Evolutionary conservation across 2,329 filamentous ascomycete species (phyloP), one percentile per base, ranked within the genome.

Genomic region (Sporothrix humicola): DNA sequence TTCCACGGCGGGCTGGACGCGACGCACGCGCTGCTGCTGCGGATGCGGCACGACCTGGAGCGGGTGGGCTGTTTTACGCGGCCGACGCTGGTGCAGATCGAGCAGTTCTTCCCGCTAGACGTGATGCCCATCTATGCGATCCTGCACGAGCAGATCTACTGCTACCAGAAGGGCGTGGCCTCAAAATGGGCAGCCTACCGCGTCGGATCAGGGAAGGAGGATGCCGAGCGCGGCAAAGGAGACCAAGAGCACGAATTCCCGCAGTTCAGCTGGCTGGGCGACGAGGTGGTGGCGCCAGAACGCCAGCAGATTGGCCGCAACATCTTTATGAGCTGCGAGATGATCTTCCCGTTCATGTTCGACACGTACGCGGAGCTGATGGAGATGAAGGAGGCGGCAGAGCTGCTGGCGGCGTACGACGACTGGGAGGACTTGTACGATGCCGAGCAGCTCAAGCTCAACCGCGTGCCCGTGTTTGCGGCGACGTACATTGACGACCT

Each of bases 101-200:
- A 97, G 80, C 82, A 85, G 23, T 87, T 88, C 70, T 87, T 90
- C 2, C 85, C 87, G 2, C 94, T 94, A 78, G 94, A 98, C 79
- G 87, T 89, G 56, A 89, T 90, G 77, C 89, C 95, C 73, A 89
- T 98, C 74, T 98, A 98, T 80, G 92, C 93, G 31, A 85, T 98
- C 54, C 84, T 98, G 2, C 95, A 98, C 80, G 95, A 98, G 82
- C 87, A 93, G 8, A 91, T 95, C 77, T 98, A 98, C 84, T 95
- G 92, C 80, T 89, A 92, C 81, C 88, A 89, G 74, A 88, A 85
- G 3, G 84, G 85, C 8, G 80, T 87, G 48, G 85, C 89, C 9
- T 91, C 93, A 1, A 87, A 89, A 73, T 97, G 94, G 94, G 90
- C 93, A 6, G 92, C 31, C 4, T 37, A 37, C 31, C 31, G 31